phyloP scores from a whole-genome alignment of 176 grass and related monocot species.

The Oryza glumipatula region DNA sequence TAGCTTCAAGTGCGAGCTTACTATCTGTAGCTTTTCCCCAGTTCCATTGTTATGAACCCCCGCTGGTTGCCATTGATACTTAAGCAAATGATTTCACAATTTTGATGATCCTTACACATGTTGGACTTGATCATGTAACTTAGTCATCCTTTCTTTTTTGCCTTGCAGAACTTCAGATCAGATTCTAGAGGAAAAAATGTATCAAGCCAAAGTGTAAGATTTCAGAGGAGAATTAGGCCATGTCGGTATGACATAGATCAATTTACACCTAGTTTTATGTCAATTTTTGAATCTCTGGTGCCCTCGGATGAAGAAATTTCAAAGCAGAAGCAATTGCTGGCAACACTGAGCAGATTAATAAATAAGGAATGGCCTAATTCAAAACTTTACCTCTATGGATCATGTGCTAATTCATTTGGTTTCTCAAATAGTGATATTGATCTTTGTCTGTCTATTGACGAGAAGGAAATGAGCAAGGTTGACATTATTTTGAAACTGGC shows the following conservation, averaged over 20 bases:
- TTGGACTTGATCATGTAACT: constrained; percentile 23
- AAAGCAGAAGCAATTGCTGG: constrained; percentile 72
- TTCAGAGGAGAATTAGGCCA: constrained; percentile 63
- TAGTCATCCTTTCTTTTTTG: constrained; percentile 22
- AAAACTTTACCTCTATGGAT: constrained; percentile 85
- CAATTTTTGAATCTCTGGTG: constrained; percentile 81
- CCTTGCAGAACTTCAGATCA: constrained; percentile 75
- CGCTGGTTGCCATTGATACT: constrained; percentile 16
- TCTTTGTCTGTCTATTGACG: constrained; percentile 82
- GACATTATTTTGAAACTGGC: constrained; percentile 92
- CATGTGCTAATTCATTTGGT: constrained; percentile 90
- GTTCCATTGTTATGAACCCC: constrained; percentile 25
- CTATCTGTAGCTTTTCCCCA: constrained; percentile 9
- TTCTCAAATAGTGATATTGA: constrained; percentile 97
- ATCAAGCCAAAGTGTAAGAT: constrained; percentile 78
- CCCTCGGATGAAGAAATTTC: constrained; percentile 83
- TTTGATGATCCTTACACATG: constrained; percentile 28
- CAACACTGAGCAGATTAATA: constrained; percentile 72
- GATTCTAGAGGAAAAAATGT: constrained; percentile 81
- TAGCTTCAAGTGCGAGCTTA: constrained; percentile 17
- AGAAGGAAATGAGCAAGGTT: constrained; percentile 70
- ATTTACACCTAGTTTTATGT: constrained; percentile 63
- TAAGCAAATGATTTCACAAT: constrained; percentile 22
- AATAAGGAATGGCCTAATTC: constrained; percentile 82
- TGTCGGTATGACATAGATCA: constrained; percentile 78